Evolutionary conservation across 495 filamentous ascomycete genomes (phyloP), one percentile per base, ranked within the genome.

Genomic region (Daldinia loculata): DNA sequence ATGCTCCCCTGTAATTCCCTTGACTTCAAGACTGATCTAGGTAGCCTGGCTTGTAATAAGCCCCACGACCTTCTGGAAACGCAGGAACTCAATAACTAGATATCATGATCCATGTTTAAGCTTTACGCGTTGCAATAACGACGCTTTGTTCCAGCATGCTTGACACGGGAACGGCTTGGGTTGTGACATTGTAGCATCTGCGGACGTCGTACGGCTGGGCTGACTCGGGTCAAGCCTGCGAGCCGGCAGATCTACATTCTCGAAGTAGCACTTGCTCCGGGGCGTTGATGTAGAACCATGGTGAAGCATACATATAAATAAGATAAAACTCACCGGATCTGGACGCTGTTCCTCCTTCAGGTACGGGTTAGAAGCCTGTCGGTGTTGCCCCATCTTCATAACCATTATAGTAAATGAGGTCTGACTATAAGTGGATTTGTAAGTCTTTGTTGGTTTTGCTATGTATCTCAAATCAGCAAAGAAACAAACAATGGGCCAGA

Each of bases 371-470:
- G 75, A 67, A 61, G 62, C 70, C 61, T 77, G 75, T 63, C 75
- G 61, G 66, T 76, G 75, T 70, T 75, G 75, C 12, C 67, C 70
- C 75, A 77, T 77, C 70, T 77, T 77, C 73, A 71, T 75, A 67
- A 74, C 59, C 70, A 76, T 75, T 64, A 61, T 58, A 61, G 34
- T 9, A 30, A 30, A 69, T 66, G 45, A 58, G 17, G 48, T 34
- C 22, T 41, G 34, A 63, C 14, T 63, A 15, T n/a, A 12, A 27
- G 41, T 52, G 36, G 27, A 62, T 61, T 57, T n/a, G 22, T 27
- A 63, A 57, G 53, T 53, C 59, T 61, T 61, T 43, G 41, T 60
- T 60, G 51, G 36, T 32, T 56, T 62, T 61, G 30, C 39, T 63
- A 58, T 65, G 41, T 39, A 67, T 65, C 29, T 67, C 60, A 62